Base-by-base conservation (phyloP, 192 early-diverging fungal species). In the Umbelopsis isabellina region DNA sequence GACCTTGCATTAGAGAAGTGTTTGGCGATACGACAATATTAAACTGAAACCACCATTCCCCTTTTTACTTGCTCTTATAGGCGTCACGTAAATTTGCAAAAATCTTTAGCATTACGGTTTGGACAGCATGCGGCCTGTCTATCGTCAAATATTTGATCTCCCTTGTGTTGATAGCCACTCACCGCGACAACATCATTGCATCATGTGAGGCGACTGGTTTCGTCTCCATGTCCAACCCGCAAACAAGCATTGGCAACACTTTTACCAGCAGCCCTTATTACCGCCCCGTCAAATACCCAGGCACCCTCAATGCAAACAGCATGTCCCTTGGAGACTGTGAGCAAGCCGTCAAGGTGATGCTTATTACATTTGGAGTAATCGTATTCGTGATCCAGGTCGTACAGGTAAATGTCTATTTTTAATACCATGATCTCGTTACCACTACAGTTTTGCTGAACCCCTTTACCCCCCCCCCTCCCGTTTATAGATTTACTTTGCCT, bases 11-110 rank as follows among this genome's bases (percentile, higher is more conserved):
- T 41, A 6, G 1, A 41, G 37, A 41, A 41, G 37, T 5, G 37
- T 6, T 2, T 37, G 35, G 35, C 35, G 7, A 37, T 5, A 6
- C 10, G 37, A 10, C 37, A 41, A 30, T 41, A 41, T 41, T 41
- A 41, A 12, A 61, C 33, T 15, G 25, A 30, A n/a, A n/a, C 7
- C 51, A 9, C 55, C n/a, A n/a, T n/a, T n/a, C n/a, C n/a, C 55
- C 25, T 18, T 30, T 35, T 58, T 33, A 46, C 16, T 72, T 21
- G 6, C 41, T 12, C 21, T 20, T 18, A 23, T 41, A 77, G 76
- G 41, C 72, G 13, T 78, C 76, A 13, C 72, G 76, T 13, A 53
- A 72, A 61, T 78, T 78, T 67, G 71, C 76, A 21, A 73, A 73
- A 33, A 47, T 65, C 13, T 78, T 78, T 27, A 78, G 71, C 65